phyloP scores from a whole-genome alignment of 441 rosid species.

The Erodium texanum region DNA sequence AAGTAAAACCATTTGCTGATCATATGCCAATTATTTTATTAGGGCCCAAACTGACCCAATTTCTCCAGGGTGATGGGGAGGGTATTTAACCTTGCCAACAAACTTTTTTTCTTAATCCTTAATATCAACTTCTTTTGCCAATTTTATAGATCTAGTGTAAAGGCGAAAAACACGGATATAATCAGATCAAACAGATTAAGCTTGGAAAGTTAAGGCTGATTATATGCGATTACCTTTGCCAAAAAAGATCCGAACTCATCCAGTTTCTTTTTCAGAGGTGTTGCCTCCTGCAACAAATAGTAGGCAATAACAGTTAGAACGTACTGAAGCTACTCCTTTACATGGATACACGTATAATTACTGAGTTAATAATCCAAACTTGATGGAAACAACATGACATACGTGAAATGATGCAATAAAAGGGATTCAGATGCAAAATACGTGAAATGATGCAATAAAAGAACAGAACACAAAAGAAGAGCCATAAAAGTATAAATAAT shows the following conservation, averaged over 20 bases:
- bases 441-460: not conserved
- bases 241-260: conserved; percentile 97
- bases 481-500: not conserved
- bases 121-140: not conserved
- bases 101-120: not conserved
- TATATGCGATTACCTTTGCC: conserved; percentile 66
- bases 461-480: not conserved
- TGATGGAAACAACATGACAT: conserved; percentile 3
- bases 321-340: conserved; percentile 1
- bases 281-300: conserved; percentile 62
- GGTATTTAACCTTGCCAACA: not conserved
- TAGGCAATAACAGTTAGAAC: conserved; percentile 14
- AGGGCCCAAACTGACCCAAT: not conserved
- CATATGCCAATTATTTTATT: not conserved
- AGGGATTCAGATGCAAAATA: not conserved
- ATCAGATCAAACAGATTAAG: not conserved
- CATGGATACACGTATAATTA: not conserved
- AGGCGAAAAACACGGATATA: not conserved
- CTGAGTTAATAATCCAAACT: conserved; percentile 1
- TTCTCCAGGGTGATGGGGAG: not conserved
- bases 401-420: not conserved
- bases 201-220: not conserved
- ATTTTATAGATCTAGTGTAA: not conserved
- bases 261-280: conserved; percentile 92
- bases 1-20: conserved; percentile 5